Percentiles rank a stretch among this genome's conserved stretches.
These are phyloP conservation scores for Suhomyces kilbournensis DNA, from an alignment of 805 yeast genomes.

Conservation along the genomic window DNA sequence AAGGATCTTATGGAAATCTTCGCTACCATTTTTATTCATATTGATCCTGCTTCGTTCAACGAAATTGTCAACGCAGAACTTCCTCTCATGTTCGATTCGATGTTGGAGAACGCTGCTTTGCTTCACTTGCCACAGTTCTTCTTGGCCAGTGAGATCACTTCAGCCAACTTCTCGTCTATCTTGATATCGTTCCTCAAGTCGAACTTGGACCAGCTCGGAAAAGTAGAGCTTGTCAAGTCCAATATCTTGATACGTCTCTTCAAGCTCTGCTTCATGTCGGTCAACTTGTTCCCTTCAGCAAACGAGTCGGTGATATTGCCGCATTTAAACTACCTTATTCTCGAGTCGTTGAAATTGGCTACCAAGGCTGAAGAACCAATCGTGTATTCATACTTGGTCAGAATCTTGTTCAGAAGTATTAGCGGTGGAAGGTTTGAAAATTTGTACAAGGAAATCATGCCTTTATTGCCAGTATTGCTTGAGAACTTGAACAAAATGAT, in stretches of 20 bases:
- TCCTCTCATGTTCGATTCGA: conserved; percentile 70
- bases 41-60: conserved; percentile 93
- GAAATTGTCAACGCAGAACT: conserved; percentile 84
- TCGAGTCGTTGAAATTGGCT: conserved; percentile 73
- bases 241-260: conserved; percentile 81
- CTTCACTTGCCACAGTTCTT: conserved; percentile 92
- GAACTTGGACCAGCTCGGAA: conserved; percentile 75
- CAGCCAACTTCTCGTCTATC: conserved; percentile 86
- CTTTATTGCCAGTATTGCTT: conserved; percentile 78
- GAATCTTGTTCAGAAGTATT: conserved; percentile 88
- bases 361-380: conserved; percentile 89
- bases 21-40: conserved; percentile 88
- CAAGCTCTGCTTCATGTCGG: conserved; percentile 94
- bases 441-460: conserved; percentile 88
- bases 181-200: conserved; percentile 72
- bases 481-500: conserved; percentile 84
- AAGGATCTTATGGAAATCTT: conserved; percentile 94
- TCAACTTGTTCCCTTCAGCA: conserved; percentile 79
- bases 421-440: conserved; percentile 97
- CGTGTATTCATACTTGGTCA: conserved; percentile 80
- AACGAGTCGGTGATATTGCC: conserved; percentile 89
- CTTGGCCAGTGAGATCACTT: conserved; percentile 89
- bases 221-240: conserved; percentile 70
- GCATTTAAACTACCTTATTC: conserved; percentile 77
- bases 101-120: conserved; percentile 79